Conservation (phyloP, 305 asterid genomes). For the Plantago lanceolata region DNA sequence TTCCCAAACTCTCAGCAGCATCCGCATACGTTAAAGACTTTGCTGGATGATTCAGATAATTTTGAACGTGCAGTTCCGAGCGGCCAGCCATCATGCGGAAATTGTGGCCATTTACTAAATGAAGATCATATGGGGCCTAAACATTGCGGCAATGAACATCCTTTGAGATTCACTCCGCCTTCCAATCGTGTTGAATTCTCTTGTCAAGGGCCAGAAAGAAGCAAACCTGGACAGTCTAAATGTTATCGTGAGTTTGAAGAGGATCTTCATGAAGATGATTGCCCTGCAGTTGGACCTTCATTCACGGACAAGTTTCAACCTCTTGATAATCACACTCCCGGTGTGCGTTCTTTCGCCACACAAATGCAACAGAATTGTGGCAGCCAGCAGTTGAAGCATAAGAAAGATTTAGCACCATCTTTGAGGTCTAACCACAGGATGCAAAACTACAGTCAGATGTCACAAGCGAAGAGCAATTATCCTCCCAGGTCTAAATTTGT, state of each 20-base stretch:
- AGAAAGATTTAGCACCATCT: slow-evolving; percentile 30
- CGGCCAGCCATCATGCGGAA: slow-evolving; percentile 45
- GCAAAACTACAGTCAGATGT: slow-evolving; percentile 38
- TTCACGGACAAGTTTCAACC: slow-evolving; percentile 25
- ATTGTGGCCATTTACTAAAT: slow-evolving; percentile 44
- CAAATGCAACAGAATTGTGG: slow-evolving; percentile 33
- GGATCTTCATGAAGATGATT: slow-evolving; percentile 27
- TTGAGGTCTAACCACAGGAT: slow-evolving; percentile 29
- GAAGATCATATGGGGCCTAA: slow-evolving; percentile 35
- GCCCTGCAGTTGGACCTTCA: slow-evolving; percentile 20
- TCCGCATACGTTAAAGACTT: slow-evolving; percentile 25
- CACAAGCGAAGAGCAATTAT: slow-evolving; percentile 31
- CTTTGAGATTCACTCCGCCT: slow-evolving; percentile 28
- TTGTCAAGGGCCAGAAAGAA: slow-evolving; percentile 37
- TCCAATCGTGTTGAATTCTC: slow-evolving; percentile 30
- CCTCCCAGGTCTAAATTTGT: slow-evolving; percentile 38
- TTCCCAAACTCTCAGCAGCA: slow-evolving; percentile 30
- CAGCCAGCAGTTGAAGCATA: slow-evolving; percentile 31
- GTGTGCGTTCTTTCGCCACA: slow-evolving; percentile 33
- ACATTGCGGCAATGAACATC: slow-evolving; percentile 27
- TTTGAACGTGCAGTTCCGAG: slow-evolving; percentile 26
- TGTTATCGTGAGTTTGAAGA: slow-evolving; percentile 33
- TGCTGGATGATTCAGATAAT: slow-evolving; percentile 30
- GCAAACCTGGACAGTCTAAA: slow-evolving; percentile 27
- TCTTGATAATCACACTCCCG: slow-evolving; percentile 23